phyloP scores from a whole-genome alignment of 768 basidiomycete genomes.

The Strobilomyces dryophilus region DNA sequence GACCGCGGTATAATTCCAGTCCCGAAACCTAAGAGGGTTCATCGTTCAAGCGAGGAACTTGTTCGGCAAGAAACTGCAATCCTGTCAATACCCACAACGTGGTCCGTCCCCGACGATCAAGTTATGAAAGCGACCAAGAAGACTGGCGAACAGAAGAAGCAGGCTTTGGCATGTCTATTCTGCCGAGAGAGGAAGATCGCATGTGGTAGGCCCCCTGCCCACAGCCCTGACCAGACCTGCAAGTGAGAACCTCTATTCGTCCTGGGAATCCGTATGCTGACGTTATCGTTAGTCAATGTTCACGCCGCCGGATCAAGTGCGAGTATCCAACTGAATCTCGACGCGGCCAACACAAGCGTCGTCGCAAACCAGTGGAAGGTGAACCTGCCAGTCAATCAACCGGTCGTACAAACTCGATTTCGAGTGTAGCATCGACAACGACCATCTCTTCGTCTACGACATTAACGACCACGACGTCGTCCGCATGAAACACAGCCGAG shows the following conservation, averaged over 20 bases:
- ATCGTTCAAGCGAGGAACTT: conserved; percentile 26
- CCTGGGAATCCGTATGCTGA: conserved; percentile 11
- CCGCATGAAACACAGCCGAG: conserved; percentile 13
- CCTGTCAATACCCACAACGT: conserved; percentile 27
- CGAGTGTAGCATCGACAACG: conserved; percentile 14
- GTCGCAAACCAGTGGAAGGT: conserved; percentile 29
- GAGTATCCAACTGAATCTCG: conserved; percentile 48
- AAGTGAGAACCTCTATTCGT: conserved; percentile 35
- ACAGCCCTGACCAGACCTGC: conserved; percentile 38
- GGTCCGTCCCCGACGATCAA: conserved; percentile 33
- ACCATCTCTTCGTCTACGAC: conserved; percentile 16
- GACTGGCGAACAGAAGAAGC: conserved; percentile 39
- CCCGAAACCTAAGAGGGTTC: conserved; percentile 26
- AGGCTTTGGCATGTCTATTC: conserved; percentile 45
- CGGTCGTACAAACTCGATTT: conserved; percentile 19
- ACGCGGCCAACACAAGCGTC: conserved; percentile 43
- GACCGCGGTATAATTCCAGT: conserved; percentile 19
- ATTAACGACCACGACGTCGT: conserved; percentile 18
- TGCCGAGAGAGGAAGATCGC: conserved; percentile 50
- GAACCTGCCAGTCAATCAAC: conserved; percentile 20
- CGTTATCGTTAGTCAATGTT: conserved; percentile 39
- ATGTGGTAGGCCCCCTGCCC: conserved; percentile 41
- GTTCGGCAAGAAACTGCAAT: conserved; percentile 27
- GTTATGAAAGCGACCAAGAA: conserved; percentile 31
- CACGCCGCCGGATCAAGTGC: conserved; percentile 43